Conservation (phyloP, 2,329 filamentous ascomycete genomes). For the Colletotrichum sp. region DNA sequence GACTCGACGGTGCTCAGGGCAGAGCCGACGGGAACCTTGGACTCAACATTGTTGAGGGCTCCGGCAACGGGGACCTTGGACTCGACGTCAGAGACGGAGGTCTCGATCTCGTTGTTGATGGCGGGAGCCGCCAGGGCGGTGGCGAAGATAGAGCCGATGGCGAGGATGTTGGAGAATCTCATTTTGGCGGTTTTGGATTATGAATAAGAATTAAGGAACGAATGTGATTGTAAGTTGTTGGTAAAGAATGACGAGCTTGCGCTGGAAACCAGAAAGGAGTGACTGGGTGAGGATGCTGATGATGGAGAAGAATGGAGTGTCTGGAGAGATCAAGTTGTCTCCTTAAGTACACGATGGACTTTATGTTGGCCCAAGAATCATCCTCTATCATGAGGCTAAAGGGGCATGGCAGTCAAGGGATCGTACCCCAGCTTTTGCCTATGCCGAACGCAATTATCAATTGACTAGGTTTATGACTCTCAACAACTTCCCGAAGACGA, state of each 20-base stretch:
- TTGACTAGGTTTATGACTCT: neutral
- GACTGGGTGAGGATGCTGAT: constrained; percentile 15
- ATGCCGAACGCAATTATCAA: neutral
- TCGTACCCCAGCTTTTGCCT: neutral
- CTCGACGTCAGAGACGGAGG: neutral
- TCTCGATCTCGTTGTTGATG: neutral
- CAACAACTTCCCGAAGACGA: neutral
- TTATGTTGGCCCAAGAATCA: neutral
- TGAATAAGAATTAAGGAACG: neutral
- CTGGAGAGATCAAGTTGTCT: neutral
- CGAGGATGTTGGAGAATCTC: constrained; percentile 13
- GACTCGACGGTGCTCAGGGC: neutral
- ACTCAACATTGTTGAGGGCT: neutral
- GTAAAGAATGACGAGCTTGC: neutral
- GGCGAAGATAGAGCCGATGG: constrained; percentile 8
- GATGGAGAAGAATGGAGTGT: neutral
- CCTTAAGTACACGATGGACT: neutral
- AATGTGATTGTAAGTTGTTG: constrained; percentile 1
- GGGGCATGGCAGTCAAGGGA: neutral
- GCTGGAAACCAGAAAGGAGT: constrained; percentile 1
- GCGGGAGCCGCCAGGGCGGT: constrained; percentile 4
- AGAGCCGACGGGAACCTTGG: neutral
- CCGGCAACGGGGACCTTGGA: neutral
- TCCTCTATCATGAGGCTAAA: neutral
- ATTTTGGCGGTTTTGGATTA: constrained; percentile 5